Evolutionary conservation across 2,329 filamentous ascomycete species (phyloP).

Genomic region (Aurifilum marmelostoma): DNA sequence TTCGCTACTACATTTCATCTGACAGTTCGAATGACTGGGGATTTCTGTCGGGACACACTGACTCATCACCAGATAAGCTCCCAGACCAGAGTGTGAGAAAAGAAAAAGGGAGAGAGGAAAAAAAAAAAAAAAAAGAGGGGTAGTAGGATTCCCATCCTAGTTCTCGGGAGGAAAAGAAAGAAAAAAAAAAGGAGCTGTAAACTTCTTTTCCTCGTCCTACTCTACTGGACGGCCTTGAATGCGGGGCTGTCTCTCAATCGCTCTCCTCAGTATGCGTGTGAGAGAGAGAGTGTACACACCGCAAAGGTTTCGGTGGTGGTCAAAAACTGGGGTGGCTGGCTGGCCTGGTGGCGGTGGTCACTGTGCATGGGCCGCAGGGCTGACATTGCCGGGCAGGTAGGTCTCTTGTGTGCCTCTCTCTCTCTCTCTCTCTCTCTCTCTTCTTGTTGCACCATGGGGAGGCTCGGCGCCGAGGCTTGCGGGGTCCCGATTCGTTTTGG

Average conservation of each 20-base stretch:
- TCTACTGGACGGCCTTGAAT: background rate
- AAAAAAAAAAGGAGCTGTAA: background rate
- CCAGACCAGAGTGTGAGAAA: background rate
- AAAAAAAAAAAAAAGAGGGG: background rate
- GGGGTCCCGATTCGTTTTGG: too few relatives aligned
- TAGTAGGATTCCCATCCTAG: background rate
- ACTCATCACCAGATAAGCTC: background rate
- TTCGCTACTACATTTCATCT: too few relatives aligned
- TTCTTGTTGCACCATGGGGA: background rate
- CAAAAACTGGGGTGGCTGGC: background rate
- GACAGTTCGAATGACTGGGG: too few relatives aligned
- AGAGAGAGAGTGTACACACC: background rate
- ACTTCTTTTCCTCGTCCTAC: background rate
- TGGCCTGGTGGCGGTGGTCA: background rate
- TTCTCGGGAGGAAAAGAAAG: background rate
- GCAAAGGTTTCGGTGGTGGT: too few relatives aligned
- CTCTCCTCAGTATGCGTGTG: background rate
- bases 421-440: too few relatives aligned
- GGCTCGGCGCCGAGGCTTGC: background rate
- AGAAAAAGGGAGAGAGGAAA: too few relatives aligned
- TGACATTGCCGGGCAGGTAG: constrained; percentile 4
- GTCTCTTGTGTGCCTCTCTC: background rate
- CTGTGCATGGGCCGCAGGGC: constrained; percentile 8
- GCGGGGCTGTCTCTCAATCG: background rate
- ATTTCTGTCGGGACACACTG: too few relatives aligned